Evolutionary conservation across 805 yeast species (phyloP).

Genomic region (Yamadazyma takamatsuzukensis): DNA sequence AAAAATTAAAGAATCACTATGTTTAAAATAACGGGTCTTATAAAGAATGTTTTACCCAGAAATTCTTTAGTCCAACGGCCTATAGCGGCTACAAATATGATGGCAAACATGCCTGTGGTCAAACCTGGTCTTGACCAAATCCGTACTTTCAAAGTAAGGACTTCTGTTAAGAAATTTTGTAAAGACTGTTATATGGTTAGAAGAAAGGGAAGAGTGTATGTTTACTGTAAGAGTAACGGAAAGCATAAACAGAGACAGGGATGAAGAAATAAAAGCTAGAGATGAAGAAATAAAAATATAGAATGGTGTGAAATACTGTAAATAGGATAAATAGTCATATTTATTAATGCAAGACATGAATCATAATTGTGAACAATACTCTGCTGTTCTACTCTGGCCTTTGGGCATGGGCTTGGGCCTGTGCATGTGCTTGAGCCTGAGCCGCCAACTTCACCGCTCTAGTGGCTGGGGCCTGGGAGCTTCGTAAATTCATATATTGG

Average conservation of each 20-base stretch:
- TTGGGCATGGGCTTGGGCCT: neutral
- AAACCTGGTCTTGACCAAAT: neutral
- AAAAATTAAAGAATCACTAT: slow-evolving; percentile 1
- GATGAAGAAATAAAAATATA: no score
- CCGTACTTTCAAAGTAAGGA: slow-evolving; percentile 86
- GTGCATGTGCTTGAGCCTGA: slow-evolving; percentile 14
- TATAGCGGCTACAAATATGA: slow-evolving; percentile 2
- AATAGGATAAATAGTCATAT: neutral
- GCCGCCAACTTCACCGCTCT: slow-evolving; percentile 33
- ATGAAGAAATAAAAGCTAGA: no score
- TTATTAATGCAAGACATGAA: neutral
- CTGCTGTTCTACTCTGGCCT: neutral
- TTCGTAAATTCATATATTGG: slow-evolving; percentile 15
- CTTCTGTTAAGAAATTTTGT: slow-evolving; percentile 92
- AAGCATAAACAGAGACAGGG: slow-evolving; percentile 95
- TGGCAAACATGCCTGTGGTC: neutral
- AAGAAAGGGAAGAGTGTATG: slow-evolving; percentile 92
- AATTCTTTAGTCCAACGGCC: slow-evolving; percentile 6
- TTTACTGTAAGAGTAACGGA: slow-evolving; percentile 87
- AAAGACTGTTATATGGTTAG: slow-evolving; percentile 85
- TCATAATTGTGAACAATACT: no score
- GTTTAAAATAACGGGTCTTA: slow-evolving; percentile 5
- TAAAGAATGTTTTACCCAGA: slow-evolving; percentile 10
- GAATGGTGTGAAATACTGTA: neutral
- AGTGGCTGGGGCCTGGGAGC: slow-evolving; percentile 27